Percentiles rank a stretch among this genome's conserved stretches.
These are phyloP conservation scores for Fusarium sp. DNA, from an alignment of 2,329 filamentous ascomycete species.

Conservation along the genomic window DNA sequence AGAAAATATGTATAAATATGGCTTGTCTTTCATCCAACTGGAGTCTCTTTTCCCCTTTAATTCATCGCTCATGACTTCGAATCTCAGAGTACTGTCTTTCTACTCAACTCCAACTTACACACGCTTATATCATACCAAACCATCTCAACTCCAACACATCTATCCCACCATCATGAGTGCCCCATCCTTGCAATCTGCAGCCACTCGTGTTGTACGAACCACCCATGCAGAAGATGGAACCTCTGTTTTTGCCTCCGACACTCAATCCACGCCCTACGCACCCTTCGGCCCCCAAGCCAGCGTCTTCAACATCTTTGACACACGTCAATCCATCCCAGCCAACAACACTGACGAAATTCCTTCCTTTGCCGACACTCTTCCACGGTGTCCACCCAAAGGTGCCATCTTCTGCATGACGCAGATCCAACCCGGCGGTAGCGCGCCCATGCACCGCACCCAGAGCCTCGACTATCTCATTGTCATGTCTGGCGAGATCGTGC, in stretches of 20 bases:
- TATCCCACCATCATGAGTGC: constrained; percentile 2
- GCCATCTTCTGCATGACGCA: constrained; percentile 51
- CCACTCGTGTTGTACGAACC: constrained; percentile 16
- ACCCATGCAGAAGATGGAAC: constrained; percentile 5
- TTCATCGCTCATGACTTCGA: neutral
- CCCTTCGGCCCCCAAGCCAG: constrained; percentile 23
- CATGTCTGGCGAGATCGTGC: constrained; percentile 53
- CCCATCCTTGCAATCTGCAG: neutral
- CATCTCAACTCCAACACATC: neutral
- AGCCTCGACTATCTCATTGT: constrained; percentile 56
- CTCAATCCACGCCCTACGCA: constrained; percentile 5
- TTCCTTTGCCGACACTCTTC: constrained; percentile 40
- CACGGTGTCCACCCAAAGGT: constrained; percentile 51
- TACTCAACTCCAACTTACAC: neutral
- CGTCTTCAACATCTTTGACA: constrained; percentile 22
- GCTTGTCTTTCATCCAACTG: neutral
- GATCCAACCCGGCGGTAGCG: constrained; percentile 44
- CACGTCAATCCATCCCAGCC: constrained; percentile 26
- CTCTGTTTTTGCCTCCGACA: constrained; percentile 19
- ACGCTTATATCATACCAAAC: neutral
- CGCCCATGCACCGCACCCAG: constrained; percentile 57
- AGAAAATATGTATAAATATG: constrained; percentile 9
- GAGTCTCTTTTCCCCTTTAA: neutral
- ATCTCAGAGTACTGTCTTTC: neutral
- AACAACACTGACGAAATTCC: constrained; percentile 31